Evolutionary conservation across 495 filamentous ascomycete genomes (phyloP).

Genomic region (Haplographium delicatum): DNA sequence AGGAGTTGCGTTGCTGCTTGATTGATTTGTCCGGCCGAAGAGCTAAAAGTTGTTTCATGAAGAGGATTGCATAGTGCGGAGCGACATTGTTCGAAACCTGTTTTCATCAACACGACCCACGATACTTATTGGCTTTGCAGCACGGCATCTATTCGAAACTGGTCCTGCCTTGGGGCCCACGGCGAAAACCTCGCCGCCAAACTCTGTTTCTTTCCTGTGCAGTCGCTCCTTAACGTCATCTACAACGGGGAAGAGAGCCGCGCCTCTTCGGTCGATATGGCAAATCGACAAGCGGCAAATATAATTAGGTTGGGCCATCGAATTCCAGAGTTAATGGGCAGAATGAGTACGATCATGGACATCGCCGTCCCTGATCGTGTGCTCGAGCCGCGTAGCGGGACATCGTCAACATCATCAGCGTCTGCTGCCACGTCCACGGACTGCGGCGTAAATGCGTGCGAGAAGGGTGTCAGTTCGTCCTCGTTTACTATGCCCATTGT

Average conservation of each 20-base stretch:
- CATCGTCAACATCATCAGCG: slow-evolving; percentile 2
- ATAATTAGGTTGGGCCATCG: slow-evolving; percentile 20
- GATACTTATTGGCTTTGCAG: slow-evolving; percentile 1
- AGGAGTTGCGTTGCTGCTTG: too few species aligned
- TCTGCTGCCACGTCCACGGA: neutral
- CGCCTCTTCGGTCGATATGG: slow-evolving; percentile 10
- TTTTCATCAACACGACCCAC: slow-evolving; percentile 7
- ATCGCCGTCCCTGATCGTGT: slow-evolving; percentile 19
- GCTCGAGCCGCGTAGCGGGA: slow-evolving; percentile 6
- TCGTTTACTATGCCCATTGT: slow-evolving; percentile 69
- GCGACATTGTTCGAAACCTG: slow-evolving; percentile 3
- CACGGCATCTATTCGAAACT: slow-evolving; percentile 3
- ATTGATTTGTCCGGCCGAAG: too few species aligned
- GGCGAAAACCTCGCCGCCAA: neutral
- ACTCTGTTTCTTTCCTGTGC: neutral
- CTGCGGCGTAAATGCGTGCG: slow-evolving; percentile 32
- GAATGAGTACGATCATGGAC: slow-evolving; percentile 17
- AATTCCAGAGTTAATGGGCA: slow-evolving; percentile 10
- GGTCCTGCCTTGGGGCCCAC: slow-evolving; percentile 4
- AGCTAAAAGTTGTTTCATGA: slow-evolving; percentile 7
- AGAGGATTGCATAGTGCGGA: slow-evolving; percentile 10
- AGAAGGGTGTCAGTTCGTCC: slow-evolving; percentile 50
- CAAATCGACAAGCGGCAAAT: slow-evolving; percentile 10
- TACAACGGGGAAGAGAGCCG: neutral
- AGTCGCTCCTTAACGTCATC: neutral